phyloP scores from a whole-genome alignment of 2,329 filamentous ascomycete genomes.

The Mollisiaceae sp. region DNA sequence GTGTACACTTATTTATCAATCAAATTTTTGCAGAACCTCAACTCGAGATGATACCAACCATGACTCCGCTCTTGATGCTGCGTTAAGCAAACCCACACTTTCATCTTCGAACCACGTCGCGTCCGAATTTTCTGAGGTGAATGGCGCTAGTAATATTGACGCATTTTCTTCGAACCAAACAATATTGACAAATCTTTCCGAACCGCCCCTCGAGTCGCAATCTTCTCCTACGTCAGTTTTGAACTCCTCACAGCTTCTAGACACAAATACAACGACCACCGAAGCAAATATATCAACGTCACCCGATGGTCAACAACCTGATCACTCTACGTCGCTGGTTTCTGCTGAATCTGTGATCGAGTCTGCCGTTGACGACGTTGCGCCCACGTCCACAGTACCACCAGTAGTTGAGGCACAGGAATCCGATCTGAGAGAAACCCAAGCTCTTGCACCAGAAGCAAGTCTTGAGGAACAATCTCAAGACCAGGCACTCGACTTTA shows the following conservation, averaged over 20 bases:
- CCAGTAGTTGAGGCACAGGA: slow-evolving; percentile 41
- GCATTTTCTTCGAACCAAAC: slow-evolving; percentile 41
- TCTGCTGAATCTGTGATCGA: slow-evolving; percentile 34
- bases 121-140: slow-evolving; percentile 24
- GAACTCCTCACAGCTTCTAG: slow-evolving; percentile 29
- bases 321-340: slow-evolving; percentile 20
- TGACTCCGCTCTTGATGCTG: slow-evolving; percentile 30
- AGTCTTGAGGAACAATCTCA: slow-evolving; percentile 9
- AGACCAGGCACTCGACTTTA: slow-evolving; percentile 16
- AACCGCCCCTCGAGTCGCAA: slow-evolving; percentile 24
- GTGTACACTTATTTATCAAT: slow-evolving; percentile 43
- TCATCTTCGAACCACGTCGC: slow-evolving; percentile 24
- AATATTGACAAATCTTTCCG: slow-evolving; percentile 23
- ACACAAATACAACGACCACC: slow-evolving; percentile 32
- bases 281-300: slow-evolving; percentile 28
- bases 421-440: slow-evolving; percentile 40
- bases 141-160: slow-evolving; percentile 34
- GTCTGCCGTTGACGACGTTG: slow-evolving; percentile 34
- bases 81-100: slow-evolving; percentile 26
- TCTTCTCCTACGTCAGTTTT: slow-evolving; percentile 23
- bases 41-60: slow-evolving; percentile 40
- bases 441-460: slow-evolving; percentile 20
- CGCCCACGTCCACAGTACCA: slow-evolving; percentile 37
- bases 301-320: slow-evolving; percentile 21
- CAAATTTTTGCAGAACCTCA: slow-evolving; percentile 40